Percentiles rank a stretch among this genome's conserved stretches.
Evolutionary conservation across 352 stramenopile genomes (phyloP).

Genomic region (Globisporangium paroecandrum): DNA sequence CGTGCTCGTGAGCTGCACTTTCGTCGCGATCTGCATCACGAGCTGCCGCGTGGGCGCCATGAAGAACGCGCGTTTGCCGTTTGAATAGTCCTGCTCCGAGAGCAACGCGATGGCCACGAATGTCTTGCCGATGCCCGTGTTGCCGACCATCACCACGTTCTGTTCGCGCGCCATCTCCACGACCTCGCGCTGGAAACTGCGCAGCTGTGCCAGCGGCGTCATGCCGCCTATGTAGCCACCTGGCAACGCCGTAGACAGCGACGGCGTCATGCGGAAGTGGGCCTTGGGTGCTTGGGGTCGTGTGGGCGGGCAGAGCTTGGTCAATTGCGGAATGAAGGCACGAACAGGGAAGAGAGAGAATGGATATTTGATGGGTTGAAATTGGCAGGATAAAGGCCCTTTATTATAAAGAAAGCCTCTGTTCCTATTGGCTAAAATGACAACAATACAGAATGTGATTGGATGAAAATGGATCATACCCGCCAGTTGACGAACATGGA

Average conservation of each 20-base stretch:
- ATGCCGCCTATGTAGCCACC: not conserved
- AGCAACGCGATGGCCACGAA: slow-evolving; percentile 79
- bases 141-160: slow-evolving; percentile 83
- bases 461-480: not conserved
- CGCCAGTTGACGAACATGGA: no score
- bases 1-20: slow-evolving; percentile 62
- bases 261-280: not conserved
- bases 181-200: slow-evolving; percentile 66
- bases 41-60: slow-evolving; percentile 80
- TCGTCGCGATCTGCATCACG: slow-evolving; percentile 74
- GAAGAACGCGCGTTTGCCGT: slow-evolving; percentile 67
- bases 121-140: slow-evolving; percentile 84
- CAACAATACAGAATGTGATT: not conserved
- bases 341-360: not conserved
- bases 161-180: slow-evolving; percentile 61
- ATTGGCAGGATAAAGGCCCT: not conserved
- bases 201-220: slow-evolving; percentile 39
- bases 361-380: not conserved
- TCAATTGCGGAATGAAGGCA: not conserved
- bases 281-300: not conserved
- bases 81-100: slow-evolving; percentile 68
- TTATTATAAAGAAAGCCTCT: no score
- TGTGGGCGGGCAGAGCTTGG: not conserved
- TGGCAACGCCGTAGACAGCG: not conserved
- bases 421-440: not conserved